These are phyloP conservation scores for Diplodia intermedia DNA, from an alignment of 2,329 filamentous ascomycete species.

Conservation along the genomic window DNA sequence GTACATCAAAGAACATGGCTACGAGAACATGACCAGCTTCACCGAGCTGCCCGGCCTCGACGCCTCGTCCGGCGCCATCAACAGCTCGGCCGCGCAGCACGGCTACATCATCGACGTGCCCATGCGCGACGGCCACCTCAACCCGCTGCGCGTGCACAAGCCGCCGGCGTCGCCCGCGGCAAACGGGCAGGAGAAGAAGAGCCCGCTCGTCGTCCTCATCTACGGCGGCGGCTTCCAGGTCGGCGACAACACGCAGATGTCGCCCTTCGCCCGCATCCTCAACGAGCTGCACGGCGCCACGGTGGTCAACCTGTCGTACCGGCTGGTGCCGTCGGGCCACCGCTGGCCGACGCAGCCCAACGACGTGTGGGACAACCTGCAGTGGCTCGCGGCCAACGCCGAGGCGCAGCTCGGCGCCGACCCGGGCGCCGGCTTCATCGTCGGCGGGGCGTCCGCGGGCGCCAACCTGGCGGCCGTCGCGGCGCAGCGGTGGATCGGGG, in stretches of 20 bases:
- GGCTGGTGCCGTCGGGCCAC: not conserved
- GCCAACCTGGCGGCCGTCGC: constrained; percentile 10
- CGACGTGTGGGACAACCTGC: constrained; percentile 36
- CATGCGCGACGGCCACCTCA: constrained; percentile 17
- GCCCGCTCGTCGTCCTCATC: not conserved
- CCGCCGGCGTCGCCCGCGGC: not conserved
- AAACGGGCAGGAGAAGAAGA: not conserved
- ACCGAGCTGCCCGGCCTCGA: not conserved
- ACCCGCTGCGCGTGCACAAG: constrained; percentile 17
- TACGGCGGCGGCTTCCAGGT: constrained; percentile 2
- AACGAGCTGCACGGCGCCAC: constrained; percentile 12
- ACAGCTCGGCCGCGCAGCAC: not conserved
- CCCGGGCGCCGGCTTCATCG: constrained; percentile 10
- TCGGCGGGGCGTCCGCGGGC: constrained; percentile 4
- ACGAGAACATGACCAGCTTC: not conserved
- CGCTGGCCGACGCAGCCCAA: not conserved
- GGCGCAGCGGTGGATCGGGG: constrained; percentile 10
- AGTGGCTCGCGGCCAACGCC: constrained; percentile 39
- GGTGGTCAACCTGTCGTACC: constrained; percentile 8
- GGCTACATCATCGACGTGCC: not conserved
- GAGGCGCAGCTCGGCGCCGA: not conserved
- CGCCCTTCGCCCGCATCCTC: not conserved
- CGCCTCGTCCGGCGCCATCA: not conserved
- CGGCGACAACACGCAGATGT: constrained; percentile 5
- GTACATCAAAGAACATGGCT: not conserved